A percentile compares a stretch with the other conserved stretches of the same genome.
These are phyloP conservation scores for Tulasnella sp. DNA, from an alignment of 768 basidiomycete species.

Conservation along the genomic window DNA sequence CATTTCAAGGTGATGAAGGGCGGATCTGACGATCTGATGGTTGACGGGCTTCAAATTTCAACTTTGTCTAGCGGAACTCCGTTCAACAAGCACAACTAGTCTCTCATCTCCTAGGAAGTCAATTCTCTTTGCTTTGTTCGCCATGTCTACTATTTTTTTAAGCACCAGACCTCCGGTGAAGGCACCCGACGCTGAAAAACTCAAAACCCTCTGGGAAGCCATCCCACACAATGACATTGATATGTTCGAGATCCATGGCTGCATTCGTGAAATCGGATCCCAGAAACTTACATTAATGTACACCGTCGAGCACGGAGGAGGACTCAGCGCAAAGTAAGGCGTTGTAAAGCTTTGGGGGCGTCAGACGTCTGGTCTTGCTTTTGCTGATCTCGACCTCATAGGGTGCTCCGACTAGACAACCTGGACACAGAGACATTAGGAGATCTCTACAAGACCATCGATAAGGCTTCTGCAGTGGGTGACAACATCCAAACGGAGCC, in stretches of 20 bases:
- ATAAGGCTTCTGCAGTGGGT: background rate
- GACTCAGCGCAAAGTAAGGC: background rate
- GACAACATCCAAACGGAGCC: background rate
- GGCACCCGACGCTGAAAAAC: background rate
- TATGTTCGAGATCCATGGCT: background rate
- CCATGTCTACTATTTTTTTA: background rate
- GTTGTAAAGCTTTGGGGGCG: background rate
- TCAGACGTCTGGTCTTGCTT: background rate
- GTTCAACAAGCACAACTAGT: background rate
- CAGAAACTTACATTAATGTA: background rate
- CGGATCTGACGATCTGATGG: too few species aligned
- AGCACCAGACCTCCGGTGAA: background rate
- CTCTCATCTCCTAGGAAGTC: background rate
- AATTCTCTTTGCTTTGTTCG: background rate
- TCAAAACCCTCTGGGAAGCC: background rate
- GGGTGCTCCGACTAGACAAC: background rate
- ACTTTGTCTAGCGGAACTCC: too few species aligned
- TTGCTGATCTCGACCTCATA: background rate
- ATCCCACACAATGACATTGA: background rate
- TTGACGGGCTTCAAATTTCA: too few species aligned
- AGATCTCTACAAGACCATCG: background rate
- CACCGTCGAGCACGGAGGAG: background rate
- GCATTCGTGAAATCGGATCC: background rate
- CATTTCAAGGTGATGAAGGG: background rate
- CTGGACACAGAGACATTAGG: background rate